Conservation (phyloP, 768 basidiomycete species). For the Termitomyces sp. region DNA sequence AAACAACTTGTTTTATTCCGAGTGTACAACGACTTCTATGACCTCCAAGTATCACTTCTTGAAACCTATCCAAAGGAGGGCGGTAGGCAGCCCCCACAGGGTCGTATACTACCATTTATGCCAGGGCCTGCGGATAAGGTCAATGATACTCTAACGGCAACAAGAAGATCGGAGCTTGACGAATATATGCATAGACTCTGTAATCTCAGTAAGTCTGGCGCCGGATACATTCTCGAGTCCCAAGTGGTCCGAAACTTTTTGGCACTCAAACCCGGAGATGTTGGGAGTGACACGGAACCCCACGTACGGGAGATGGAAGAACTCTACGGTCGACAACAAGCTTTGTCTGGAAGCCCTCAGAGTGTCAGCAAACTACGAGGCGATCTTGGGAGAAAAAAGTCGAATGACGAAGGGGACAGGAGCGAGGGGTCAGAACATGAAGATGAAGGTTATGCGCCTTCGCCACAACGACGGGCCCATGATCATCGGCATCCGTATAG, state of each 20-base stretch:
- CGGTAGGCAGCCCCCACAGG: constrained; percentile 64
- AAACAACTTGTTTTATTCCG: constrained; percentile 88
- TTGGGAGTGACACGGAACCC: constrained; percentile 64
- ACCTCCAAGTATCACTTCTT: constrained; percentile 89
- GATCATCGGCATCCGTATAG: constrained; percentile 40
- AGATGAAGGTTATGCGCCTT: constrained; percentile 51
- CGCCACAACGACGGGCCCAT: constrained; percentile 35
- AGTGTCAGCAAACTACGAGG: constrained; percentile 42
- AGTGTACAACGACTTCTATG: constrained; percentile 97
- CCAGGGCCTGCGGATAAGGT: constrained; percentile 88
- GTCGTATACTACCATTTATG: constrained; percentile 92
- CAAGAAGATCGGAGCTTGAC: constrained; percentile 79
- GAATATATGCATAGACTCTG: constrained; percentile 84
- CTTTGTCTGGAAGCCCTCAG: not conserved
- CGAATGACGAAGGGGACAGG: constrained; percentile 40
- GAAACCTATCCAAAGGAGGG: constrained; percentile 89
- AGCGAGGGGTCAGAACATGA: constrained; percentile 71
- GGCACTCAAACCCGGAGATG: constrained; percentile 81
- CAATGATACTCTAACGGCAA: constrained; percentile 78
- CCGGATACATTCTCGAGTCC: constrained; percentile 80
- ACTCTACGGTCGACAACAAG: constrained; percentile 32
- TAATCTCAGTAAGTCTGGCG: constrained; percentile 60
- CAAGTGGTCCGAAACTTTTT: constrained; percentile 81
- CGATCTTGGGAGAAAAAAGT: constrained; percentile 47
- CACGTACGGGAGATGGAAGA: constrained; percentile 57